Evolutionary conservation across 2,329 filamentous ascomycete species (phyloP), one percentile per base, ranked within the genome.

Genomic region (Fusarium sp.): DNA sequence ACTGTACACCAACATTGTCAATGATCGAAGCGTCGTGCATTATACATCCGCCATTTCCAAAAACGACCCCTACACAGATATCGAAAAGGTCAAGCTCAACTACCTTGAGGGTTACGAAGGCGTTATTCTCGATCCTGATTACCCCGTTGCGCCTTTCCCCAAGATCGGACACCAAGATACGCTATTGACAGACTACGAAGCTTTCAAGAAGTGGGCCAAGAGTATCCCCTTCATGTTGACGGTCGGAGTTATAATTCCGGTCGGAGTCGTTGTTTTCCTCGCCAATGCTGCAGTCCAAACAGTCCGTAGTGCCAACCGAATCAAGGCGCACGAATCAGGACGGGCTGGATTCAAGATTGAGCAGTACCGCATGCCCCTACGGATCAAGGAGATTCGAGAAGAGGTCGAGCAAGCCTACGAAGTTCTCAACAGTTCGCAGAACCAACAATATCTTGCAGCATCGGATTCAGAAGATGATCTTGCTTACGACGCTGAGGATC

Each of bases 1-100:
- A 6, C 82, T 97, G 3, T 98, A 98, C 78, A 86, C 91, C 41
- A 98, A 98, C 76, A 90, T 97, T 46, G 83, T 92, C 75, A 97
- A 98, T 78, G 95, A 98, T 80, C 85, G 90, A 56, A 93, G 88
- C 43, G 93, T 93, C 7, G 88, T 91, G 2, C 93, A 92, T 80
- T 97, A 95, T 77, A 98, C 95, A 0, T 93, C 93, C 0, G 85
- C 85, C 21, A 93, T 98, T 44, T 86, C 90, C 24, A 90, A 89
- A 74, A 92, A 86, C 1, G 93, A 98, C 74, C 94, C 94, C 0
- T 98, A 89, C 75, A 85, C 85, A 1, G 85, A 94, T 68, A 76
- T 92, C 18, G 86, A 90, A 21, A 87, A 86, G 7, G 78, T 95
- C 63, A 88, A 91, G 23, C 83, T 93, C 70, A 93, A 93, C 75